These are phyloP conservation scores for Axilococcus clingmanii DNA, from an alignment of 139 green algal genomes.

Conservation along the genomic window DNA sequence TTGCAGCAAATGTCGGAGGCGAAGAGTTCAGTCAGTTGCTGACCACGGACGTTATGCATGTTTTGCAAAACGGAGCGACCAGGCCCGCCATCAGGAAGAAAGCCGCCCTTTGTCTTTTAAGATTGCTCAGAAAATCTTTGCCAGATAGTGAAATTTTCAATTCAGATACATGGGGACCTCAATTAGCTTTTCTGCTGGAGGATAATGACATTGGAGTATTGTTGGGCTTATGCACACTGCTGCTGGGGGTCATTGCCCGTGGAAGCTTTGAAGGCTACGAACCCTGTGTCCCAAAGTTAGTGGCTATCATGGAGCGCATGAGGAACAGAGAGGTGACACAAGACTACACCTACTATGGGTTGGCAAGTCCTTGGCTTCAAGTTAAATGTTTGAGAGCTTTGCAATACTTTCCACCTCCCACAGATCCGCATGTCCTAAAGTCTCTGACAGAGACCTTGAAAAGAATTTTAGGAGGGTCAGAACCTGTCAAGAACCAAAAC, in stretches of 20 bases:
- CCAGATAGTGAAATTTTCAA: conserved; percentile 58
- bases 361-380: conserved; percentile 96
- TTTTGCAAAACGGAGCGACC: conserved; percentile 70
- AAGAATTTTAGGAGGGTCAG: conserved; percentile 37
- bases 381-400: conserved; percentile 82
- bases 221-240: conserved; percentile 64
- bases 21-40: conserved; percentile 92
- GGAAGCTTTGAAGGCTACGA: conserved; percentile 64
- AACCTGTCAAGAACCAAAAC: conserved; percentile 74
- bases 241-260: conserved; percentile 73
- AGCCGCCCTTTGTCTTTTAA: conserved; percentile 87
- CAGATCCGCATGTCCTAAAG: conserved; percentile 44
- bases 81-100: conserved; percentile 93
- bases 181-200: conserved; percentile 67
- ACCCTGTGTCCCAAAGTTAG: conserved; percentile 61
- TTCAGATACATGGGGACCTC: conserved; percentile 35
- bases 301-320: conserved; percentile 75
- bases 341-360: conserved; percentile 98
- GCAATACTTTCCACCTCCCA: conserved; percentile 86
- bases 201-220: conserved; percentile 87
- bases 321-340: conserved; percentile 62
- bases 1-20: conserved; percentile 86
- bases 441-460: conserved; percentile 49
- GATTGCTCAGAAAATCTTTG: conserved; percentile 82
- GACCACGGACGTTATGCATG: conserved; percentile 78